Conservation (phyloP, 2,329 filamentous ascomycete genomes). For the Ambrosiella cleistominuta region DNA sequence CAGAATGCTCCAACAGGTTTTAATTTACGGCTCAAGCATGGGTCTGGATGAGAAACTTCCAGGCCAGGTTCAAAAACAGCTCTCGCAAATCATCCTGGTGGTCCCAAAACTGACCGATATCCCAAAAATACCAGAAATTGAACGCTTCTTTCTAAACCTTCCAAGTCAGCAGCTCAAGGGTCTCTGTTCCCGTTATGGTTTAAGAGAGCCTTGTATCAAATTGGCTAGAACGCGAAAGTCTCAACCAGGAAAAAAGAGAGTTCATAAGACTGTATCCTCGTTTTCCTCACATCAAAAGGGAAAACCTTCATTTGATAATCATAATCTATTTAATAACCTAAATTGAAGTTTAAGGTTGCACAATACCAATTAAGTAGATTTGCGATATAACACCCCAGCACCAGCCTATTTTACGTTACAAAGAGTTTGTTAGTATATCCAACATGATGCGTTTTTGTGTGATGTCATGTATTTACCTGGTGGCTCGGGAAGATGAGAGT, state of each 20-base stretch:
- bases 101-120: not conserved
- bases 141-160: conserved; percentile 1
- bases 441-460: not conserved
- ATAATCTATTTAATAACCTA: not conserved
- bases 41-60: not conserved
- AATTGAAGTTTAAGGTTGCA: not conserved
- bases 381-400: conserved; percentile 20
- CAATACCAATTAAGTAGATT: conserved; percentile 4
- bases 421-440: not conserved
- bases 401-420: conserved; percentile 16
- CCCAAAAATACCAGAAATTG: not conserved
- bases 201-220: conserved; percentile 1
- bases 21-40: conserved; percentile 13
- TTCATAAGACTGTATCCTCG: not conserved
- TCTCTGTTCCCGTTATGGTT: conserved; percentile 3
- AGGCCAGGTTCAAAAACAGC: not conserved
- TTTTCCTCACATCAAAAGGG: too few relatives aligned
- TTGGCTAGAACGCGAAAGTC: not conserved
- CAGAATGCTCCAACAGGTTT: conserved; percentile 23
- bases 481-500: conserved; percentile 76
- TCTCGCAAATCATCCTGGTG: not conserved
- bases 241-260: not conserved
- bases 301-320: not conserved
- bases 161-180: not conserved
- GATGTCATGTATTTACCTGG: conserved; percentile 39